These are phyloP conservation scores for Leccinum rimulosum DNA, from an alignment of 768 basidiomycete genomes.

Conservation along the genomic window DNA sequence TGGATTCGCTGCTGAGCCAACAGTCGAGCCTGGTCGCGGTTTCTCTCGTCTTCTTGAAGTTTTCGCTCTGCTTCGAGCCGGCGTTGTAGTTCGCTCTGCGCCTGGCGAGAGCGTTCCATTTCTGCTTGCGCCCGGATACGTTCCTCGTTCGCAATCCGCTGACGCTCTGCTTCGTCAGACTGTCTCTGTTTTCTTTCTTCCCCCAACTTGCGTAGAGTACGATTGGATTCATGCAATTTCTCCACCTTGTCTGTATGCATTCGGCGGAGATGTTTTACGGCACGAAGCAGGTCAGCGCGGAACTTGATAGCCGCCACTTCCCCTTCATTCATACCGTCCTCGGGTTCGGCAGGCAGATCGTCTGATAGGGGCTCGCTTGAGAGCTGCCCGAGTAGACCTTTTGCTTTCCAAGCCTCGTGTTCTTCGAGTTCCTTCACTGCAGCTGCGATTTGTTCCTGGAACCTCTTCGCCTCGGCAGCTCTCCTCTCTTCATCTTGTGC, in stretches of 20 bases:
- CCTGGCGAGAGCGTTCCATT: conserved; percentile 10
- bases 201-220: conserved; percentile 21
- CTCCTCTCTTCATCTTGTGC: conserved; percentile 27
- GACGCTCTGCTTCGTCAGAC: conserved; percentile 16
- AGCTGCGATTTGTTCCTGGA: conserved; percentile 17
- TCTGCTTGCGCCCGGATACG: conserved; percentile 7
- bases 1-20: conserved; percentile 11
- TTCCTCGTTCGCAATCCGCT: conserved; percentile 17
- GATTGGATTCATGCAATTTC: conserved; percentile 15
- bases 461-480: conserved; percentile 15
- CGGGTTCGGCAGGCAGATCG: conserved; percentile 17
- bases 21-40: conserved; percentile 6
- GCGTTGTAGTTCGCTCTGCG: conserved; percentile 3
- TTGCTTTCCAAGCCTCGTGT: conserved; percentile 6
- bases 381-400: conserved; percentile 1
- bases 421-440: conserved; percentile 21
- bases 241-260: conserved; percentile 19
- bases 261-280: conserved; percentile 16
- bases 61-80: conserved; percentile 8
- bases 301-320: conserved; percentile 8
- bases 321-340: conserved; percentile 24
- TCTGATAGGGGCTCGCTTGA: neutral
- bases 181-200: conserved; percentile 23
- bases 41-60: conserved; percentile 5
- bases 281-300: conserved; percentile 10